Conservation (phyloP, 2,329 filamentous ascomycete genomes). For the Claviceps monticola region DNA sequence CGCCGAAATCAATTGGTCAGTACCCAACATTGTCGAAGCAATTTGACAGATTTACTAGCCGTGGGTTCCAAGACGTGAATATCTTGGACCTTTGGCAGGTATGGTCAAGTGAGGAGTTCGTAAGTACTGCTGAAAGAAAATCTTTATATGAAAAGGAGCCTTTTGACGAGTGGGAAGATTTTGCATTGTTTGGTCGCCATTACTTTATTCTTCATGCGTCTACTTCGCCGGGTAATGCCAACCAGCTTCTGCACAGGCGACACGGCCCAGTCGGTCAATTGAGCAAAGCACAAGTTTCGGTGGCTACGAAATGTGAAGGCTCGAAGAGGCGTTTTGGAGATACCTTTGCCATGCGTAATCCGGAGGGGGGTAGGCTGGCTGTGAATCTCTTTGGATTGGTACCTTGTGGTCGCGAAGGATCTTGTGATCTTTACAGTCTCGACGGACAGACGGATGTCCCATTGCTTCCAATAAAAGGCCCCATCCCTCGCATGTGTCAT, state of each 20-base stretch:
- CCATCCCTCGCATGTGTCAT: constrained; percentile 52
- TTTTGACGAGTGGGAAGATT: constrained; percentile 96
- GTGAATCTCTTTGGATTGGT: constrained; percentile 31
- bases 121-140: constrained; percentile 44
- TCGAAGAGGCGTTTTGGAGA: constrained; percentile 47
- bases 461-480: constrained; percentile 17
- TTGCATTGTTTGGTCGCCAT: constrained; percentile 70
- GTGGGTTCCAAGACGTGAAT: constrained; percentile 53
- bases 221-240: background rate
- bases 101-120: constrained; percentile 58
- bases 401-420: constrained; percentile 29
- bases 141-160: constrained; percentile 59
- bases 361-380: constrained; percentile 29
- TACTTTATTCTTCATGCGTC: constrained; percentile 63
- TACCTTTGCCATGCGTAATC: constrained; percentile 26
- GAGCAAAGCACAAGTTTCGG: constrained; percentile 3
- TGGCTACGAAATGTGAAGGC: constrained; percentile 7
- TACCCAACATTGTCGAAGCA: constrained; percentile 59
- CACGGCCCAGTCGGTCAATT: background rate
- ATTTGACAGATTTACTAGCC: constrained; percentile 46
- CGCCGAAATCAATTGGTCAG: constrained; percentile 56
- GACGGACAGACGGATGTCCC: constrained; percentile 9
- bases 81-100: constrained; percentile 67
- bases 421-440: constrained; percentile 35
- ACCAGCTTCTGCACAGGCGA: too few relatives aligned